Evolutionary conservation across 2,329 filamentous ascomycete genomes (phyloP), one percentile per base, ranked within the genome.

Genomic region (Zymoseptoria passerinii): DNA sequence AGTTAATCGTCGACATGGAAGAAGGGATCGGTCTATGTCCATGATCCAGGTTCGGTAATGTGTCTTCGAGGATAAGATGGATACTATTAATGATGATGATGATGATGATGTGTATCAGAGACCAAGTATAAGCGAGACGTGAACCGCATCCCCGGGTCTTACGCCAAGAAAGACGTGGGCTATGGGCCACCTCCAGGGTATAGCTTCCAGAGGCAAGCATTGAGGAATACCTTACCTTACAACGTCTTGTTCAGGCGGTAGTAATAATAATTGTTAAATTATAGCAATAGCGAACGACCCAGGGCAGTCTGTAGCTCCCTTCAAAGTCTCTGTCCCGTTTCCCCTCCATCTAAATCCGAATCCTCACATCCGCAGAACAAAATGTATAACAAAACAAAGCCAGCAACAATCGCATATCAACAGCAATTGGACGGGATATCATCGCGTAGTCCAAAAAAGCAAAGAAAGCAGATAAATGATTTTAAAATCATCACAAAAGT

Each of bases 351-450:
- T 23, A 23, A 23, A 23, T 23, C 23, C 23, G 23, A 23, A 23
- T 23, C 23, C 4, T 23, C 23, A 4, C 23, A 23, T 23, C 23
- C 4, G 23, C 23, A 23, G 23, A 23, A 23, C 23, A 23, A 23
- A 23, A 23, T 48, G n/a, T 20, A 52, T n/a, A 28, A 40, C 48
- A 50, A 51, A 19, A 52, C n/a, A 35, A 57, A 50, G 49, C 23
- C 44, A 52, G 23, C n/a, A 52, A 13, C 2, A 44, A 44, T 44
- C 35, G 35, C 35, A 20, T 51, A 35, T 51, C 19, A 50, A 23
- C 18, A 52, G 50, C 19, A 19, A 51, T 27, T 48, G 35, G 50
- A 51, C 50, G 51, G 55, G 55, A 57, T 57, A 57, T 57, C 55
- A 48, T 57, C 55, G 55, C 52, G 16, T 28, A 35, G 40, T 48